Conservation (phyloP, 2,329 filamentous ascomycete species). For the Fusarium oxysporum region DNA sequence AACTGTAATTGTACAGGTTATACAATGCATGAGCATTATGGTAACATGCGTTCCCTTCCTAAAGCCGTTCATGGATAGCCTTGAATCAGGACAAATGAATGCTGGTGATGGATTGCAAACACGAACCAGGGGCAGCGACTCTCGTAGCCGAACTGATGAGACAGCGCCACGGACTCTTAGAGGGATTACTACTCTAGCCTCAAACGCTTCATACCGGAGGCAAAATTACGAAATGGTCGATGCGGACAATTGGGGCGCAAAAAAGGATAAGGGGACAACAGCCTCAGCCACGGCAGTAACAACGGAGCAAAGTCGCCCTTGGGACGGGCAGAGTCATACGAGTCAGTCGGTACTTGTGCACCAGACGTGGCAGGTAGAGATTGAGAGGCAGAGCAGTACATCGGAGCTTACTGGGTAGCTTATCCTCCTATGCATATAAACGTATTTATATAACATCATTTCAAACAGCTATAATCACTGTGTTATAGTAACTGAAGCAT, state of each 20-base stretch:
- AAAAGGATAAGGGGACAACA: conserved; percentile 1
- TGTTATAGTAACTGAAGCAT: background rate
- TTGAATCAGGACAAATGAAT: conserved; percentile 39
- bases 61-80: conserved; percentile 39
- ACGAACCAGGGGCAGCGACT: conserved; percentile 23
- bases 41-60: conserved; percentile 38
- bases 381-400: conserved; percentile 14
- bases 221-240: background rate
- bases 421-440: background rate
- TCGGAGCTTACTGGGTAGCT: background rate
- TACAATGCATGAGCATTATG: conserved; percentile 39
- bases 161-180: background rate
- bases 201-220: background rate
- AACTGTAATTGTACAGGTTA: conserved; percentile 29
- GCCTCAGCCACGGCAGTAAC: conserved; percentile 1
- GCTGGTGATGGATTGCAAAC: conserved; percentile 26
- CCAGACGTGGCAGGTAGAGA: conserved; percentile 36
- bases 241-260: background rate
- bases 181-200: background rate
- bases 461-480: background rate
- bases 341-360: conserved; percentile 41
- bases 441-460: background rate
- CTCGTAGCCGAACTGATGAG: conserved; percentile 9
- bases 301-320: conserved; percentile 11
- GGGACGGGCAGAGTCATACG: conserved; percentile 40